Conservation (phyloP, 1,284 basidiomycete genomes). For the Schizophyllum amplum region DNA sequence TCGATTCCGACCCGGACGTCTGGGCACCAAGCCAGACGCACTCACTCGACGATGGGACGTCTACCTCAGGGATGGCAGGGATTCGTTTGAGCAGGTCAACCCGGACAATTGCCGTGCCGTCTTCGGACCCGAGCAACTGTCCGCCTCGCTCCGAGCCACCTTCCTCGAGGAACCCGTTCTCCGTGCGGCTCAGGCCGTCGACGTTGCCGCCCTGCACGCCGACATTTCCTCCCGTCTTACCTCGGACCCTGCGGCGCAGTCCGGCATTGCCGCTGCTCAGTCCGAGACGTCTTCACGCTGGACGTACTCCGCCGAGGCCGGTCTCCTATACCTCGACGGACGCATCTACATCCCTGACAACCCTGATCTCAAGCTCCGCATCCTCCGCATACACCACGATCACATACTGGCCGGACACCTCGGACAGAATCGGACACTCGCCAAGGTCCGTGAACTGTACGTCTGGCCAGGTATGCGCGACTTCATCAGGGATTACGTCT, state of each 20-base stretch:
- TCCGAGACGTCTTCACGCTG: background rate
- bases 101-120: conserved; percentile 20
- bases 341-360: conserved; percentile 19
- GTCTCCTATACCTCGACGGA: conserved; percentile 8
- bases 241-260: background rate
- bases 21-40: conserved; percentile 19
- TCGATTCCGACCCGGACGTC: conserved; percentile 14
- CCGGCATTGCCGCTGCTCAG: background rate
- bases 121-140: conserved; percentile 16
- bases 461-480: background rate
- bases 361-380: no score
- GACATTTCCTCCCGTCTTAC: no score
- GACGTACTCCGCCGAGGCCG: conserved; percentile 1
- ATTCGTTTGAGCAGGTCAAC: conserved; percentile 17
- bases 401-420: conserved; percentile 1
- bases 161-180: conserved; percentile 10
- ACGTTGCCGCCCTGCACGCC: no score
- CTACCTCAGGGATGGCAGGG: conserved; percentile 15
- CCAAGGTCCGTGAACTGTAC: background rate
- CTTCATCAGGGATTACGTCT: conserved; percentile 15
- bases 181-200: no score
- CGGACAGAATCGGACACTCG: background rate
- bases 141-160: conserved; percentile 13
- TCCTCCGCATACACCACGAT: background rate
- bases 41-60: conserved; percentile 19